Percentiles rank a stretch among this genome's conserved stretches.
Conservation (phyloP, 441 rosid genomes). For the Brassica balearica region DNA sequence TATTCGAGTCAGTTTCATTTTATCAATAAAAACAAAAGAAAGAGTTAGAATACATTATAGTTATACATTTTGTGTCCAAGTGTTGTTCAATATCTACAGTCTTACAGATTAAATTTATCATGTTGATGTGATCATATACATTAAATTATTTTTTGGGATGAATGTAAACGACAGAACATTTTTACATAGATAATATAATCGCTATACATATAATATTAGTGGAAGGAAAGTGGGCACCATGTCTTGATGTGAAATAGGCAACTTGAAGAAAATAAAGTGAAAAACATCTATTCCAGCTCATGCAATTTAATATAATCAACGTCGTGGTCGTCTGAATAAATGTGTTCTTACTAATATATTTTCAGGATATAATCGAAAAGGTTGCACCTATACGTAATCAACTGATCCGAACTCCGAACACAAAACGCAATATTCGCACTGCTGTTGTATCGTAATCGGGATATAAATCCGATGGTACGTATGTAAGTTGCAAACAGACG, state of each 20-base stretch:
- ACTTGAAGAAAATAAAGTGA: conserved; percentile 29
- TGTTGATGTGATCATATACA: conserved; percentile 29
- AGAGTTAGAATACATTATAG: not conserved
- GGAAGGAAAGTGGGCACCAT: conserved; percentile 41
- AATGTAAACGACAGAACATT: conserved; percentile 43
- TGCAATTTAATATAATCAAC: not conserved
- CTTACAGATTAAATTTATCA: conserved; percentile 24
- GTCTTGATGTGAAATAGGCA: conserved; percentile 37
- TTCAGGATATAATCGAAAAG: too few species aligned
- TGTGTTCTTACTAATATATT: not conserved
- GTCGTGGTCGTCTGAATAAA: not conserved
- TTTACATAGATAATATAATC: not conserved
- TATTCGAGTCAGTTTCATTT: not conserved
- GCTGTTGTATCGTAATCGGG: too few species aligned
- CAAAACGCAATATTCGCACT: not conserved
- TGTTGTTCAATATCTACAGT: not conserved
- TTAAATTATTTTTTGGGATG: conserved; percentile 10
- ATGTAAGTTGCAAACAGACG: too few species aligned
- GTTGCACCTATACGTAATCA: not conserved
- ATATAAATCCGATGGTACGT: too few species aligned
- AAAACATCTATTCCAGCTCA: conserved; percentile 40
- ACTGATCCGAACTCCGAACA: not conserved
- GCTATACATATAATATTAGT: conserved; percentile 8
- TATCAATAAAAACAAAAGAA: conserved; percentile 8
- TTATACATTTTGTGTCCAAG: conserved; percentile 7